Evolutionary conservation across 495 filamentous ascomycete genomes (phyloP).

Genomic region (Hypomontagnella monticulosa): DNA sequence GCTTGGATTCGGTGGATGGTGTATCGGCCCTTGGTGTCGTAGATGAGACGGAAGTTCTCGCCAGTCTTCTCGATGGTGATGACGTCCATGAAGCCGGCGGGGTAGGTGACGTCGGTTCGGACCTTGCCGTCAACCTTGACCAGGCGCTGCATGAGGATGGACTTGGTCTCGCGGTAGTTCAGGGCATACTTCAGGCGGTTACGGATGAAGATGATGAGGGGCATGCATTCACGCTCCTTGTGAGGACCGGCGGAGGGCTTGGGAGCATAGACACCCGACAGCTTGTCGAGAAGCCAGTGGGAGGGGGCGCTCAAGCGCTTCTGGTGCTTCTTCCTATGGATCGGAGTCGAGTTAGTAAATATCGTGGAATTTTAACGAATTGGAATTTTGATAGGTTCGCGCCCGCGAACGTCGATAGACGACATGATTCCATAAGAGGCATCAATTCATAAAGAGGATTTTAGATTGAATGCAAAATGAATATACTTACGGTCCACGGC

Average conservation of each 20-base stretch:
- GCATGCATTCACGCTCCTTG: conserved; percentile 99
- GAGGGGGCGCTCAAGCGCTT: conserved; percentile 98
- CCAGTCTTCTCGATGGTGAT: conserved; percentile 99
- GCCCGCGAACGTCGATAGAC: conserved; percentile 13
- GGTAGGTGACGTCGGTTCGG: conserved; percentile 97
- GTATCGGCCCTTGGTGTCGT: conserved; percentile 99
- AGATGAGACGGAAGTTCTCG: conserved; percentile 99
- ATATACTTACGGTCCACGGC: conserved; percentile 61
- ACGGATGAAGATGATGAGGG: conserved; percentile 97
- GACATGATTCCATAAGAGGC: neutral
- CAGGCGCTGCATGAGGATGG: conserved; percentile 99
- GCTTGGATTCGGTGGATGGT: conserved; percentile 98
- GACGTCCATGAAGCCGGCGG: conserved; percentile 99
- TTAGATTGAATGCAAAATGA: neutral
- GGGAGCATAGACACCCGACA: conserved; percentile 96
- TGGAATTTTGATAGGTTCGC: neutral
- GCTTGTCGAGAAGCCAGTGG: conserved; percentile 99
- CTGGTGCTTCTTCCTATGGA: conserved; percentile 94
- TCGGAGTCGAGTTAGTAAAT: conserved; percentile 19
- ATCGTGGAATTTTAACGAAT: neutral
- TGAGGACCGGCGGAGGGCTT: conserved; percentile 96
- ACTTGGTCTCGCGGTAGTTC: conserved; percentile 95
- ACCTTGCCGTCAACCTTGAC: conserved; percentile 99
- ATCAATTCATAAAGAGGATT: neutral
- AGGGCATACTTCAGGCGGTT: conserved; percentile 99